Conservation (phyloP, 2,329 filamentous ascomycete species). For the Berkeleyomyces basicola region DNA sequence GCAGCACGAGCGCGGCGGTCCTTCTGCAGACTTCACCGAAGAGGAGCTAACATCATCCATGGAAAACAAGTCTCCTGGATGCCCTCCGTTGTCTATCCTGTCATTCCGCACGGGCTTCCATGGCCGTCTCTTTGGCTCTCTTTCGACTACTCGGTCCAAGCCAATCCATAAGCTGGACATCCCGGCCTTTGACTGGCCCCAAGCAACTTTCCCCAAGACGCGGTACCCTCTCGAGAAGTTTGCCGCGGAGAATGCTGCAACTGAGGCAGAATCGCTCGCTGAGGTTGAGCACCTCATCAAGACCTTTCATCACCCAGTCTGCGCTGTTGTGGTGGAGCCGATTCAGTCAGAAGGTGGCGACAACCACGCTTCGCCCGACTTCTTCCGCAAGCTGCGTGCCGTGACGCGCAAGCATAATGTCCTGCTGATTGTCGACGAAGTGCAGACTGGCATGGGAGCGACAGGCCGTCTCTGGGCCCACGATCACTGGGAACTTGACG, state of each 20-base stretch:
- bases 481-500: constrained; percentile 60
- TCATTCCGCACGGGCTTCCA: constrained; percentile 69
- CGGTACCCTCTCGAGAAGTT: constrained; percentile 63
- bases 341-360: constrained; percentile 73
- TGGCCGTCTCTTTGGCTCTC: constrained; percentile 60
- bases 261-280: constrained; percentile 56
- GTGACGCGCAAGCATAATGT: constrained; percentile 54
- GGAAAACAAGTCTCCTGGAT: constrained; percentile 55
- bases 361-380: constrained; percentile 63
- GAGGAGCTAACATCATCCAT: constrained; percentile 53
- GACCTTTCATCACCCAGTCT: constrained; percentile 50
- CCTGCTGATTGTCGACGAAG: constrained; percentile 68
- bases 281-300: constrained; percentile 58
- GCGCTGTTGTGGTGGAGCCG: constrained; percentile 60
- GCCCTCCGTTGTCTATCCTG: constrained; percentile 59
- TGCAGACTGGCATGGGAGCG: constrained; percentile 71
- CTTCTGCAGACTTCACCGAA: constrained; percentile 50
- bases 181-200: constrained; percentile 72
- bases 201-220: constrained; percentile 60
- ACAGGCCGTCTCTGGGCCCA: constrained; percentile 81
- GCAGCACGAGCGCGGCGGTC: constrained; percentile 54
- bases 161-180: constrained; percentile 77
- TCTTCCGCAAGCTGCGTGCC: constrained; percentile 60
- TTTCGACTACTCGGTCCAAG: constrained; percentile 68
- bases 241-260: constrained; percentile 49